Evolutionary conservation across 768 basidiomycete genomes (phyloP).

Genomic region (Baorangia bicolor): DNA sequence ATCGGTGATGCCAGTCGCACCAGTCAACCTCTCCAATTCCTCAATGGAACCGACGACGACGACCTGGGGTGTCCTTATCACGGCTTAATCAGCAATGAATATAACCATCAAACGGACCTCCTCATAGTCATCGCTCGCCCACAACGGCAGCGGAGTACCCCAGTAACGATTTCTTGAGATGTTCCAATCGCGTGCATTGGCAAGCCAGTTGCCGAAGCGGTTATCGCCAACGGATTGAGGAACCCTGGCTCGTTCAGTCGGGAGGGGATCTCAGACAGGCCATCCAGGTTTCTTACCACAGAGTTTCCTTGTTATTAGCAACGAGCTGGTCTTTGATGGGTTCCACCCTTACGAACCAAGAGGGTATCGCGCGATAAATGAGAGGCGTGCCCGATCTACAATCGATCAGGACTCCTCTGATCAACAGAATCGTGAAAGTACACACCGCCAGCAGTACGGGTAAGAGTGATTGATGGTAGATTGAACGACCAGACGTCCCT

Average conservation of each 20-base stretch:
- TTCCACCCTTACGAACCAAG: slow-evolving; percentile 92
- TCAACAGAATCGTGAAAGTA: background rate
- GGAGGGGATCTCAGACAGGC: background rate
- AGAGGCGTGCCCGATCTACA: slow-evolving; percentile 89
- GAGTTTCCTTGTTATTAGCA: slow-evolving; percentile 82
- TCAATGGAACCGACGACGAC: slow-evolving; percentile 85
- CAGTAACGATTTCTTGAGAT: slow-evolving; percentile 98
- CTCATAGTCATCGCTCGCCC: slow-evolving; percentile 90
- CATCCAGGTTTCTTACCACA: slow-evolving; percentile 57
- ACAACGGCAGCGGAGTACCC: slow-evolving; percentile 97
- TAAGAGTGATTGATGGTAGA: slow-evolving; percentile 87
- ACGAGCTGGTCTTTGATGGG: slow-evolving; percentile 85
- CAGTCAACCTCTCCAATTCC: slow-evolving; percentile 84
- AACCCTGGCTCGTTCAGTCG: slow-evolving; percentile 57
- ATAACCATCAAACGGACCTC: slow-evolving; percentile 48
- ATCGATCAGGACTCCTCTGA: background rate
- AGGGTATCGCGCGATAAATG: slow-evolving; percentile 93
- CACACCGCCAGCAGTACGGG: slow-evolving; percentile 95
- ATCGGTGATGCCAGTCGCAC: slow-evolving; percentile 80
- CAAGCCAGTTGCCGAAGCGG: slow-evolving; percentile 95
- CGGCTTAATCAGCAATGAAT: background rate
- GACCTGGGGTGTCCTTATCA: slow-evolving; percentile 45
- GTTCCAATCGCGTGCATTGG: slow-evolving; percentile 99
- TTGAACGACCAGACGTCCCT: slow-evolving; percentile 85
- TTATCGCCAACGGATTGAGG: slow-evolving; percentile 88